Percentiles rank a stretch among this genome's conserved stretches.
These are phyloP conservation scores for Aspergillus ruber DNA, from an alignment of 2,329 filamentous ascomycete species.

Conservation along the genomic window DNA sequence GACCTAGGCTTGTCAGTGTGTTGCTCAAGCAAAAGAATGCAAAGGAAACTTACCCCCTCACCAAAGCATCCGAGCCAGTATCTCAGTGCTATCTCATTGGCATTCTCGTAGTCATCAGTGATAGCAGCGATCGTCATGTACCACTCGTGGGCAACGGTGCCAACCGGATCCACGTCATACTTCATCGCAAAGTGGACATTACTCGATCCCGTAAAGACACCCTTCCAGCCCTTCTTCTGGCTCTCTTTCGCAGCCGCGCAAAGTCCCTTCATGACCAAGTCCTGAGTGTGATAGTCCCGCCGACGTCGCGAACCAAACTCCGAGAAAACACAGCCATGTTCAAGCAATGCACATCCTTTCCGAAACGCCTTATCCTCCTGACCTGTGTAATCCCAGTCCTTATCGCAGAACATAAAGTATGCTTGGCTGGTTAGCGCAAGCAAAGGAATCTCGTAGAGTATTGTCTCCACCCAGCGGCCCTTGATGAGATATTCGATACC, in stretches of 20 bases:
- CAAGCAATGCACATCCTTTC: slow-evolving; percentile 71
- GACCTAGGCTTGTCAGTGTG: slow-evolving; percentile 41
- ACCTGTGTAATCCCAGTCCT: slow-evolving; percentile 79
- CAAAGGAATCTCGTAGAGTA: slow-evolving; percentile 94
- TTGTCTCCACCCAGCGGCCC: slow-evolving; percentile 88
- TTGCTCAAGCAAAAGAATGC: not conserved
- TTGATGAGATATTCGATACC: slow-evolving; percentile 70
- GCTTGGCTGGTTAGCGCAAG: slow-evolving; percentile 88
- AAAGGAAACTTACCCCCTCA: slow-evolving; percentile 49
- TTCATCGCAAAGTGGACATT: slow-evolving; percentile 97
- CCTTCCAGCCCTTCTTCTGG: slow-evolving; percentile 56
- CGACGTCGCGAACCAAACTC: slow-evolving; percentile 89
- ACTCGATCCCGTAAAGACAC: slow-evolving; percentile 79
- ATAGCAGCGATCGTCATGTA: slow-evolving; percentile 98
- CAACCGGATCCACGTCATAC: slow-evolving; percentile 75
- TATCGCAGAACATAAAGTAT: slow-evolving; percentile 95
- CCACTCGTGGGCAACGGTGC: slow-evolving; percentile 95
- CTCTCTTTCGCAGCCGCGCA: slow-evolving; percentile 69
- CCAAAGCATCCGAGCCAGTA: slow-evolving; percentile 94
- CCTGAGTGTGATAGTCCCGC: slow-evolving; percentile 91
- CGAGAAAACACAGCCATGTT: slow-evolving; percentile 80
- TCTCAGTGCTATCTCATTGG: slow-evolving; percentile 74
- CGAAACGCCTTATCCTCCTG: slow-evolving; percentile 78
- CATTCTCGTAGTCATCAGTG: slow-evolving; percentile 72
- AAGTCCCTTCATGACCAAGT: slow-evolving; percentile 83